Evolutionary conservation across 257 asterid genomes (phyloP).

Genomic region (Petunia secreta): DNA sequence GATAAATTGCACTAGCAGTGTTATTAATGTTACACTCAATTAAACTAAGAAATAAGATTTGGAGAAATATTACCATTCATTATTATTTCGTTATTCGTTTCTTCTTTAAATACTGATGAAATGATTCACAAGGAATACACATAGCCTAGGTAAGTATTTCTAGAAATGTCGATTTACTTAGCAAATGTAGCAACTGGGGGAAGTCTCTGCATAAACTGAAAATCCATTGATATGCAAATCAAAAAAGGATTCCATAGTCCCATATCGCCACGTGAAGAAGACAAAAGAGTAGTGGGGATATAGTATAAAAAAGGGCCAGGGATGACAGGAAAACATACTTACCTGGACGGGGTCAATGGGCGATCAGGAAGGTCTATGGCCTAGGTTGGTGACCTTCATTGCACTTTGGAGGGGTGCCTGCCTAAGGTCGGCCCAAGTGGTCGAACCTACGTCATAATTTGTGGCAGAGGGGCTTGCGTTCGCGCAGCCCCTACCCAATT

Average conservation of each 20-base stretch:
- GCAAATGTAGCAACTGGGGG: background rate
- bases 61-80: background rate
- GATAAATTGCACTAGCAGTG: no score
- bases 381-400: constrained; percentile 37
- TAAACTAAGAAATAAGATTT: background rate
- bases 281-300: no score
- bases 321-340: constrained; percentile 28
- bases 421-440: constrained; percentile 31
- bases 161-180: background rate
- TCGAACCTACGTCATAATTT: constrained; percentile 33
- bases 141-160: background rate
- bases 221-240: background rate
- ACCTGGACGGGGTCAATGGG: constrained; percentile 42
- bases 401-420: constrained; percentile 36
- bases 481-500: no score
- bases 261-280: no score
- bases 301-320: no score
- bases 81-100: background rate
- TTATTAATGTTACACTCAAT: background rate
- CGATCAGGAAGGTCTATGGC: constrained; percentile 31
- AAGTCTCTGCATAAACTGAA: no score
- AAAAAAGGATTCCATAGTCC: no score
- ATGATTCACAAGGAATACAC: background rate
- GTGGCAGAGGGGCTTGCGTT: constrained; percentile 27
- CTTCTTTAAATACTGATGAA: background rate